Evolutionary conservation across 1,284 basidiomycete species (phyloP), one percentile per base, ranked within the genome.

Genomic region (Chiua sp.): DNA sequence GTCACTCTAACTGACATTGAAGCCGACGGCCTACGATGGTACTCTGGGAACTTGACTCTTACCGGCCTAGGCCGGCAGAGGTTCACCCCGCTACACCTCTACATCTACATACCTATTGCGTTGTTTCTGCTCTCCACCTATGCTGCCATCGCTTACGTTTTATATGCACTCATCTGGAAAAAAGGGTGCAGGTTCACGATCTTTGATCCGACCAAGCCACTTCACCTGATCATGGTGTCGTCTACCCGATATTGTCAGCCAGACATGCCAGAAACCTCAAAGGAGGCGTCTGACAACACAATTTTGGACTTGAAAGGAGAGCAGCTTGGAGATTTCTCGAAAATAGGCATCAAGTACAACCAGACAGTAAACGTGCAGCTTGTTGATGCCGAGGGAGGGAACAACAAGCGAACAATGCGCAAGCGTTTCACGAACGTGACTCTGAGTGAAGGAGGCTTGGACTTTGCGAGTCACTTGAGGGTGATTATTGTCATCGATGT

Each of bases 161-260:
- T 63, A 16, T 37, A 22, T 33, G 22, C 56, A 22, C 26, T n/a
- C 39, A 12, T 42, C 28, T 23, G 51, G 52, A 20, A n/a, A 26
- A 15, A 20, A 2, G 10, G 20, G 11, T 1, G 2, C 8, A 33
- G 12, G 20, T 50, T 39, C 16, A 49, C 35, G 20, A 48, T 13
- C 26, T 64, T 64, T n/a, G 55, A 64, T 20, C 56, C 53, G 15
- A 53, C 62, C 8, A 53, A 64, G 20, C 51, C 62, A 10, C 44
- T 64, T 37, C 62, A 64, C 39, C 33, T 60, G n/a, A 49, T 61
- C 26, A 64, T 64, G 62, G 55, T 53, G 55, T 51, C 55, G 6
- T 55, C 47, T 12, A 23, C 58, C n/a, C 51, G 51, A 12, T 26
- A 7, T 8, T 20, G 10, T 26, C 35, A 2, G 15, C 37, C 16